phyloP scores from a whole-genome alignment of 345 rosid genomes.

The Ceriops zippeliana region DNA sequence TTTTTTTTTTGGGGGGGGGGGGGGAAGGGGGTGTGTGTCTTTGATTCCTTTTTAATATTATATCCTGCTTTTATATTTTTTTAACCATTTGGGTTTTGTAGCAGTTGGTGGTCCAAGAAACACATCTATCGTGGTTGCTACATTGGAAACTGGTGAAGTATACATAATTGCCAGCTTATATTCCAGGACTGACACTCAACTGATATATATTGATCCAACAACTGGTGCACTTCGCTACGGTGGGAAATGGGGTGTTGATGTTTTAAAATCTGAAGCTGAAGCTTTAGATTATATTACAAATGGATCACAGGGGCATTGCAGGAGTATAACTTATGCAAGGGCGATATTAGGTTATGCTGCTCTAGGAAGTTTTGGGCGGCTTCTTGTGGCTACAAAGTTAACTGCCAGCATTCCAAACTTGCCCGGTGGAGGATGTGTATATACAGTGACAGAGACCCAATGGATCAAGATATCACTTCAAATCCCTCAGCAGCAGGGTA shows the following conservation, averaged over 20 bases:
- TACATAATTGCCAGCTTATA: conserved; percentile 64
- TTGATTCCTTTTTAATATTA: background rate
- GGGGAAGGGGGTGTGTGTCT: too few relatives aligned
- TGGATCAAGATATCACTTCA: conserved; percentile 83
- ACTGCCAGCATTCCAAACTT: conserved; percentile 61
- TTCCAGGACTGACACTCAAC: conserved; percentile 64
- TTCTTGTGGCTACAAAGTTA: conserved; percentile 80
- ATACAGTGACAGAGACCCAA: conserved; percentile 76
- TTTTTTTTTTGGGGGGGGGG: too few relatives aligned
- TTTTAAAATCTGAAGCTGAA: conserved; percentile 71
- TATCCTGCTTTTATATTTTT: background rate
- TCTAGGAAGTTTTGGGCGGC: conserved; percentile 75
- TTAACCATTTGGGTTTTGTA: conserved; percentile 7
- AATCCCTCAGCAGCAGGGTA: conserved; percentile 79
- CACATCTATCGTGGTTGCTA: conserved; percentile 70
- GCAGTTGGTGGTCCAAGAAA: conserved; percentile 57
- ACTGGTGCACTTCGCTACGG: conserved; percentile 65
- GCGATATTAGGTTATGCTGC: conserved; percentile 87
- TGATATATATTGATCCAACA: conserved; percentile 82
- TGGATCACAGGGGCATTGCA: conserved; percentile 55
- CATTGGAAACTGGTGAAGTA: conserved; percentile 72
- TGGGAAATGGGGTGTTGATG: conserved; percentile 66
- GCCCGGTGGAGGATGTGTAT: conserved; percentile 94
- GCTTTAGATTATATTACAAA: conserved; percentile 66
- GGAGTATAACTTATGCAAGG: conserved; percentile 49